A percentile compares a stretch with the other conserved stretches of the same genome.
Evolutionary conservation across 1,139 yeast species (phyloP).

Genomic region (Diutina scorzettiae): DNA sequence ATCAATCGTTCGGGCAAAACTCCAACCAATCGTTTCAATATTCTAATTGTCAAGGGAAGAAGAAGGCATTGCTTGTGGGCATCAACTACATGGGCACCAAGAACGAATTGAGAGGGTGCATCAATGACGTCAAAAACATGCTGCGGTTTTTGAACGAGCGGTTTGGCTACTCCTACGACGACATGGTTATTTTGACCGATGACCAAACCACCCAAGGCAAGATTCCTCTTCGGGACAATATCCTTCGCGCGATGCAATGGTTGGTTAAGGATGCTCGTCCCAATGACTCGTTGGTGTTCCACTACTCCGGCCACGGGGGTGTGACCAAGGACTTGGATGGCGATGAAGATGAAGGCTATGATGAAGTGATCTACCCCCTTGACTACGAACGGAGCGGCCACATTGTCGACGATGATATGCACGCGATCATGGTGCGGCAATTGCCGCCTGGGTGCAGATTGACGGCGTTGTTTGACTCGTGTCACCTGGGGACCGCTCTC

Average conservation of each 20-base stretch:
- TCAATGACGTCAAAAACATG: constrained; percentile 68
- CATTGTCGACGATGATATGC: constrained; percentile 77
- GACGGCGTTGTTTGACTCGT: constrained; percentile 83
- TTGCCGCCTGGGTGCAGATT: constrained; percentile 75
- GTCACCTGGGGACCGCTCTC: constrained; percentile 87
- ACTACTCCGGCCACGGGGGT: constrained; percentile 94
- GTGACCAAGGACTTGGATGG: constrained; percentile 70
- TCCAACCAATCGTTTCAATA: constrained; percentile 40
- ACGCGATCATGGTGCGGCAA: constrained; percentile 66
- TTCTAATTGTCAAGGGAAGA: constrained; percentile 63
- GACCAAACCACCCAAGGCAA: constrained; percentile 50
- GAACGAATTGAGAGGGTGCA: constrained; percentile 71
- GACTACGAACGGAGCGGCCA: constrained; percentile 70
- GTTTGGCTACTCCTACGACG: constrained; percentile 57
- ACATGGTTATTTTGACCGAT: constrained; percentile 77
- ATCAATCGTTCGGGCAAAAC: constrained; percentile 23
- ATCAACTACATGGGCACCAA: constrained; percentile 74
- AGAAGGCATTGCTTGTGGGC: constrained; percentile 78
- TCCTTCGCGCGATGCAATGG: constrained; percentile 86
- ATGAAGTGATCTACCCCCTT: constrained; percentile 84
- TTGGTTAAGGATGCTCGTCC: constrained; percentile 71
- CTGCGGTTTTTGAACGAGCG: constrained; percentile 36
- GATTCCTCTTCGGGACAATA: constrained; percentile 68
- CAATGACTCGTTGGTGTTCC: constrained; percentile 78
- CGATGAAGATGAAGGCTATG: constrained; percentile 84